These are phyloP conservation scores for Echinochloa phyllopogon DNA, from an alignment of 176 grass and related monocot genomes.

Conservation along the genomic window DNA sequence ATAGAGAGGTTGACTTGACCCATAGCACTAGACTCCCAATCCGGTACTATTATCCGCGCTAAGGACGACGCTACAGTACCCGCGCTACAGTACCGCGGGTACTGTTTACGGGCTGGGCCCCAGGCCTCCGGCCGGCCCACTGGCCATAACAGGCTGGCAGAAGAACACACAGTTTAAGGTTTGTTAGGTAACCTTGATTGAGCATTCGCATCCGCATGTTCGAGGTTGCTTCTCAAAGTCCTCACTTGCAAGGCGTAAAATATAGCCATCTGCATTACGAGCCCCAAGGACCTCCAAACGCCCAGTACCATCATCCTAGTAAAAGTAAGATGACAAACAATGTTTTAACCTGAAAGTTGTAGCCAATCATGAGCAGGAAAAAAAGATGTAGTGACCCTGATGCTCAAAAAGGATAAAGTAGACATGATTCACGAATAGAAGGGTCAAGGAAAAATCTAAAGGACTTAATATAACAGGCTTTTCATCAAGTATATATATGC, in stretches of 20 bases:
- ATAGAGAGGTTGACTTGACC: no score
- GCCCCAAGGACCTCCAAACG: constrained; percentile 53
- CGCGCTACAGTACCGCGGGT: no score
- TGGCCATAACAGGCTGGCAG: no score
- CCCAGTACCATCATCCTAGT: constrained; percentile 67
- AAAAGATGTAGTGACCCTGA: not conserved
- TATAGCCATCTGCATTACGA: constrained; percentile 43
- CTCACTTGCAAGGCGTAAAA: constrained; percentile 54
- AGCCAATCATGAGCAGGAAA: not conserved
- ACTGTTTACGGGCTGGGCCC: no score
- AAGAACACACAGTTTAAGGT: not conserved
- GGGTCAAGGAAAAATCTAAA: not conserved
- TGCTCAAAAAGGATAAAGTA: not conserved
- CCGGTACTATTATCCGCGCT: no score
- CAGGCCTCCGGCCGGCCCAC: no score
- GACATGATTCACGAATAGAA: not conserved
- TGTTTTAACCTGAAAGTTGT: not conserved
- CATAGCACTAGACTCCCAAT: no score
- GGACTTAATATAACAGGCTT: no score
- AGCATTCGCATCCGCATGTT: constrained; percentile 57
- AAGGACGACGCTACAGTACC: no score
- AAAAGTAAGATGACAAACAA: constrained; percentile 12
- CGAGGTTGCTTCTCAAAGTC: constrained; percentile 66
- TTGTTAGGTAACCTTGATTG: constrained; percentile 56
- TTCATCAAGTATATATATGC: no score